Conservation (phyloP, 257 asterid species). For the Ligustrum vulgare region DNA sequence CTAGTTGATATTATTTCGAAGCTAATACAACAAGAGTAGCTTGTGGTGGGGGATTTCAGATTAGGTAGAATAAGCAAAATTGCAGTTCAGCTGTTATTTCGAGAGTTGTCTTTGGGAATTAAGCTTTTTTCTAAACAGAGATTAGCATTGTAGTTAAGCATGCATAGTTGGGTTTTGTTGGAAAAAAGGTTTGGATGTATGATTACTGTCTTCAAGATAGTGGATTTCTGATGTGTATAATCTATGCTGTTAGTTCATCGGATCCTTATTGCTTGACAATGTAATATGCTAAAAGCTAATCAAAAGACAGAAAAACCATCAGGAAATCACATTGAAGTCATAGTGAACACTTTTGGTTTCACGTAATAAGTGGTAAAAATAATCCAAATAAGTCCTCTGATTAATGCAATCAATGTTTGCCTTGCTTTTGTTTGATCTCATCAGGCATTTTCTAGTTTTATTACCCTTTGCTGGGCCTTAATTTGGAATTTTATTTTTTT, state of each 20-base stretch:
- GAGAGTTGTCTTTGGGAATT: background rate
- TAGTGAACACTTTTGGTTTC: background rate
- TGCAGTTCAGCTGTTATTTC: background rate
- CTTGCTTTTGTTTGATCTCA: background rate
- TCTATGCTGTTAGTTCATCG: background rate
- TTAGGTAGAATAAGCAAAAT: background rate
- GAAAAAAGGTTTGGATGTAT: slow-evolving; percentile 1
- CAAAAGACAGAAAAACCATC: background rate
- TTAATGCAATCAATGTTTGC: slow-evolving; percentile 6
- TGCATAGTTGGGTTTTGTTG: background rate
- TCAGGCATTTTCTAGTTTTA: background rate
- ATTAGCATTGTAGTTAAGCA: background rate
- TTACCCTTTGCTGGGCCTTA: background rate
- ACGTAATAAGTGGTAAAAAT: background rate
- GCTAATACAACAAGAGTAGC: background rate
- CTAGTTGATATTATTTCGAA: background rate
- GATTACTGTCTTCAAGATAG: background rate
- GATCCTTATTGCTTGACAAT: background rate
- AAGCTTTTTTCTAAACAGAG: background rate
- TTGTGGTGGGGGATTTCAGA: background rate
- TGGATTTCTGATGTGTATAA: background rate
- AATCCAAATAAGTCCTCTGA: background rate
- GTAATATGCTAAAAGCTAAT: background rate
- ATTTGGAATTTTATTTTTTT: background rate
- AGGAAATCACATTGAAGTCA: slow-evolving; percentile 1